Conservation (phyloP, 257 asterid genomes). For the Datura wrightii region DNA sequence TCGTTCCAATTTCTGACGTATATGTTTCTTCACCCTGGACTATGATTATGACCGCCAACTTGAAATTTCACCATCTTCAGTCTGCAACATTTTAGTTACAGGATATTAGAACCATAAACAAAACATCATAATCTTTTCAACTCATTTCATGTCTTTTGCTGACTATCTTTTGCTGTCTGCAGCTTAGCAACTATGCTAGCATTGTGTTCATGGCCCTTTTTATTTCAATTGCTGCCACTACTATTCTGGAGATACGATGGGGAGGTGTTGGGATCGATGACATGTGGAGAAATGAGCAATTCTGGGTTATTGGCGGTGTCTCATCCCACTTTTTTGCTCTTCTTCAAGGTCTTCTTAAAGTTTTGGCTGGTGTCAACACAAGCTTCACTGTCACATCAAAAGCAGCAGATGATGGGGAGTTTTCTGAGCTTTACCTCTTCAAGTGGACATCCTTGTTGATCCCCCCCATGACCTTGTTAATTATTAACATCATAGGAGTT, state of each 20-base stretch:
- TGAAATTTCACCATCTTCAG: background rate
- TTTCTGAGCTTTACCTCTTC: constrained; percentile 63
- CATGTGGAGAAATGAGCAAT: constrained; percentile 75
- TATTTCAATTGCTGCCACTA: constrained; percentile 60
- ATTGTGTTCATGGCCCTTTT: constrained; percentile 65
- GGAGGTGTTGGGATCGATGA: constrained; percentile 65
- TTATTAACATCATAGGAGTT: constrained; percentile 65
- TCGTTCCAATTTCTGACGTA: background rate
- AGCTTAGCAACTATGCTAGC: constrained; percentile 72
- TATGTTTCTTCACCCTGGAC: background rate
- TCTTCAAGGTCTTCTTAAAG: constrained; percentile 67
- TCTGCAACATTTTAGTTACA: background rate
- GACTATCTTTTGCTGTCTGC: constrained; percentile 27
- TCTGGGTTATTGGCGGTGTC: constrained; percentile 72
- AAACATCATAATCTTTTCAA: background rate
- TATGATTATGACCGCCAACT: background rate
- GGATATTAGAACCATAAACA: background rate
- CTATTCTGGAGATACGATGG: constrained; percentile 67
- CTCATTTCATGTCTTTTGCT: constrained; percentile 1
- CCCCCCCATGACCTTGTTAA: constrained; percentile 60
- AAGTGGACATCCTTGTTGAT: constrained; percentile 67
- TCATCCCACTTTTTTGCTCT: constrained; percentile 68
- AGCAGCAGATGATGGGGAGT: constrained; percentile 68
- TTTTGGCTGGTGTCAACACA: constrained; percentile 66
- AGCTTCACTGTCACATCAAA: constrained; percentile 67